Percentiles rank a stretch among this genome's conserved stretches.
Evolutionary conservation across 495 filamentous ascomycete genomes (phyloP).

Genomic region (Daldinia caldariorum): DNA sequence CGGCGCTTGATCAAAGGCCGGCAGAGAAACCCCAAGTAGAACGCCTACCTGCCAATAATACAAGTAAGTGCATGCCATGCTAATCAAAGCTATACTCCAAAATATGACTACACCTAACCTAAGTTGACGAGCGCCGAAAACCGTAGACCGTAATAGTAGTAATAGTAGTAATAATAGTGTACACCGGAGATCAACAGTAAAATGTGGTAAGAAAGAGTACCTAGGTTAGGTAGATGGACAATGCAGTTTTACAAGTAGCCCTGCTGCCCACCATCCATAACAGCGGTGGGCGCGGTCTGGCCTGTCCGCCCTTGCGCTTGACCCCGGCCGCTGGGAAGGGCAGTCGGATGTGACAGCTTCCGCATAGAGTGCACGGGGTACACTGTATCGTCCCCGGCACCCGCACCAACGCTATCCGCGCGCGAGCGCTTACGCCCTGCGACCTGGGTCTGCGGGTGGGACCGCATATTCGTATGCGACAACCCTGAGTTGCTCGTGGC

Average conservation of each 20-base stretch:
- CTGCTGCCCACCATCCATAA: constrained; percentile 41
- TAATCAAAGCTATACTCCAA: not conserved
- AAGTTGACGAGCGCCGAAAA: constrained; percentile 7
- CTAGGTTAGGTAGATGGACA: not conserved
- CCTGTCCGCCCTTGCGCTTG: constrained; percentile 1
- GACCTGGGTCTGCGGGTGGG: constrained; percentile 17
- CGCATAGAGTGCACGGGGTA: constrained; percentile 45
- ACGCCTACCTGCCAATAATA: constrained; percentile 16
- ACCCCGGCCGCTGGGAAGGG: not conserved
- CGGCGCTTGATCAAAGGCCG: constrained; percentile 32
- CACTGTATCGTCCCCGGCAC: constrained; percentile 25
- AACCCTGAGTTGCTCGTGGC: constrained; percentile 11
- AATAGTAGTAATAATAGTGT: constrained; percentile 3
- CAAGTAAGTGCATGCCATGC: constrained; percentile 6
- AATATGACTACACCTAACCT: not conserved
- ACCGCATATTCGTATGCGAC: constrained; percentile 5
- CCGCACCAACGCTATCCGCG: constrained; percentile 39
- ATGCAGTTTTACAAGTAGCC: constrained; percentile 10
- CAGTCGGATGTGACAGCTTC: constrained; percentile 39
- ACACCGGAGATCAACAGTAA: not conserved
- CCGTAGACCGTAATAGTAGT: not conserved
- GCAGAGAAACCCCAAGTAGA: constrained; percentile 10
- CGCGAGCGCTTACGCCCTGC: constrained; percentile 42
- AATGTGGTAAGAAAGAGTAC: not conserved
- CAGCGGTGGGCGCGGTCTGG: constrained; percentile 39